Base-by-base conservation (phyloP, 495 filamentous ascomycete species). In the Friedmanniomyces simplex region DNA sequence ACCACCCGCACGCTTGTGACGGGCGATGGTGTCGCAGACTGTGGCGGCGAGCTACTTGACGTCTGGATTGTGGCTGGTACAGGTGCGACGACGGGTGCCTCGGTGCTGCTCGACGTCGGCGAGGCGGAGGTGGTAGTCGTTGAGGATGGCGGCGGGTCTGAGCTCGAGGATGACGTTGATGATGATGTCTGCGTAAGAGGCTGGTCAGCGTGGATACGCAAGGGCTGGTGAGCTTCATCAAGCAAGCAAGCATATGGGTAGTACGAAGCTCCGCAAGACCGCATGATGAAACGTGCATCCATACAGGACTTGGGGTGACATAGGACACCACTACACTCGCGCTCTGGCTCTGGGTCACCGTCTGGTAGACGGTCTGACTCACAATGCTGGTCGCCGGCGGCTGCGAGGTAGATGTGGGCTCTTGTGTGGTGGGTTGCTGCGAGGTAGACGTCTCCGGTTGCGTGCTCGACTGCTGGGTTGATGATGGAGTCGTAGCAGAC, bases 291-390 rank as follows among this genome's bases (percentile, higher is more conserved):
- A 62, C 12, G 49, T 58, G 49, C 39, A 48, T 22, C 53, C 59
- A 54, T 62, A 62, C 59, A 48, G 50, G 54, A 58, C 28, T 32
- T 32, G 28, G 28, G 28, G 59, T 58, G 24, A 62, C 59, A 50
- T 62, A 58, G 20, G 59, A 62, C 50, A 55, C 47, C 54, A 62
- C 49, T 10, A 54, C 36, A 25, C 54, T 58, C 37, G 59, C 36
- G n/a, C 37, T 54, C 55, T 52, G 45, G 24, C 32, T 57, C 24
- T 53, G 36, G 36, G 50, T 58, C 37, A 62, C 54, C 50, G 59
- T 62, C 54, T 51, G 37, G 42, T 58, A 49, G 37, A 62, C 34
- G 20, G 54, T 58, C 22, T 34, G 28, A 59, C 60, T 63, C 60
- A 63, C 60, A 51, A 16, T 41, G 39, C 28, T 59, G 28, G 60